These are phyloP conservation scores for Dioszegia crocea DNA, from an alignment of 768 basidiomycete genomes.

Conservation along the genomic window DNA sequence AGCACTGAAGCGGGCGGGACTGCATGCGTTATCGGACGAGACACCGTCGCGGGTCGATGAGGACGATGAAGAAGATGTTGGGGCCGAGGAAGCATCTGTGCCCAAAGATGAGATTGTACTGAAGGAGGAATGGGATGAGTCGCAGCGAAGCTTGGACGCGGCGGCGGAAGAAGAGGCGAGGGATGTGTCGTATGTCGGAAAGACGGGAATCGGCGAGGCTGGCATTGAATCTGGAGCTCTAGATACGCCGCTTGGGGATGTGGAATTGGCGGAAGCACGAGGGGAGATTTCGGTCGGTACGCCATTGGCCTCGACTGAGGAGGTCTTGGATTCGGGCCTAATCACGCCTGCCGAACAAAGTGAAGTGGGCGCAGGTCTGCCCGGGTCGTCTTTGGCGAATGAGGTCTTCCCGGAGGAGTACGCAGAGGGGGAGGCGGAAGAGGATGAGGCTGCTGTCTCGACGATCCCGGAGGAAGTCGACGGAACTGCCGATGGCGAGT, in stretches of 20 bases:
- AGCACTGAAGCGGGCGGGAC: slow-evolving; percentile 12
- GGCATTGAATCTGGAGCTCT: no score
- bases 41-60: no score
- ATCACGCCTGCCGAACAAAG: no score
- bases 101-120: not conserved
- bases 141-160: not conserved
- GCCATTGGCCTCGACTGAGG: no score
- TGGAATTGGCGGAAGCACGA: no score
- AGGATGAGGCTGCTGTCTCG: not conserved
- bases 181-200: no score
- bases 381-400: slow-evolving; percentile 1
- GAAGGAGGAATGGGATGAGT: not conserved
- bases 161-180: not conserved
- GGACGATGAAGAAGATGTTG: slow-evolving; percentile 5
- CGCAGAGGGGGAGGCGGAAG: not conserved
- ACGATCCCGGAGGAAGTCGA: not conserved
- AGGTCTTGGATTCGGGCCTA: no score
- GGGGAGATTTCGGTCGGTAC: no score
- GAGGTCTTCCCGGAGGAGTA: not conserved
- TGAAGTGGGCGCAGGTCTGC: no score
- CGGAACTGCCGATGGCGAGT: not conserved
- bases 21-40: no score
- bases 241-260: no score
- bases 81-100: not conserved
- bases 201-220: no score